Evolutionary conservation across 106 monocot genomes (phyloP).

Genomic region (Dactylorhiza incarnata): DNA sequence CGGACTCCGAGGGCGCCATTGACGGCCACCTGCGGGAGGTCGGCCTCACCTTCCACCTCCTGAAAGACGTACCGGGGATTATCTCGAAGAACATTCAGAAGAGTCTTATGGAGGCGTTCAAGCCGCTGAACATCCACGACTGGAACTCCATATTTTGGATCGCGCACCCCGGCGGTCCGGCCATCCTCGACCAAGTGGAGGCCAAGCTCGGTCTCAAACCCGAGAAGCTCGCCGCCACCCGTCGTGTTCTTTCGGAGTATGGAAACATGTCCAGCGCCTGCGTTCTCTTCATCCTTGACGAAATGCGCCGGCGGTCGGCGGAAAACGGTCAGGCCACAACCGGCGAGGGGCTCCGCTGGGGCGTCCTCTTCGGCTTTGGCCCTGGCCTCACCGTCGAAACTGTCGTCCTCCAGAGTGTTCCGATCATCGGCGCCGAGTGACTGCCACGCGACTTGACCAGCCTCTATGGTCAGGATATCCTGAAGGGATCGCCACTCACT

Average conservation of each 20-base stretch:
- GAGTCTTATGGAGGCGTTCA: constrained; percentile 9
- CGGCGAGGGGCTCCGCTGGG: constrained; percentile 16
- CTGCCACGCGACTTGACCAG: too few species aligned
- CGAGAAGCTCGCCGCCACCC: constrained; percentile 9
- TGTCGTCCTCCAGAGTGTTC: constrained; percentile 15
- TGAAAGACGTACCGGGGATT: constrained; percentile 15
- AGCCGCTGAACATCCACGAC: constrained; percentile 5
- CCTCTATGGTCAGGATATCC: too few species aligned
- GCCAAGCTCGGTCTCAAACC: neutral
- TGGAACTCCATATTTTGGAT: constrained; percentile 16
- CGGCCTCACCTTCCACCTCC: constrained; percentile 15
- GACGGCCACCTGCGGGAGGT: constrained; percentile 16
- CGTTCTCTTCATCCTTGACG: constrained; percentile 15
- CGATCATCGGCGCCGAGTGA: neutral
- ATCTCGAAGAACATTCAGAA: constrained; percentile 17
- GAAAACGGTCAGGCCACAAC: constrained; percentile 3
- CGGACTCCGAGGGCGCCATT: constrained; percentile 15
- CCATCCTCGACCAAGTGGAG: constrained; percentile 13
- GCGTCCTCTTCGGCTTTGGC: constrained; percentile 15
- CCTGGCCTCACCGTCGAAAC: constrained; percentile 19
- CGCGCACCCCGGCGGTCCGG: constrained; percentile 19
- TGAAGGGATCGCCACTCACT: too few species aligned
- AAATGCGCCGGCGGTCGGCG: constrained; percentile 8
- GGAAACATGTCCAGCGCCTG: constrained; percentile 22
- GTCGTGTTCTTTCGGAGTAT: constrained; percentile 11